phyloP scores from a whole-genome alignment of 1,284 basidiomycete species.

The Mycosarcoma maydis region DNA sequence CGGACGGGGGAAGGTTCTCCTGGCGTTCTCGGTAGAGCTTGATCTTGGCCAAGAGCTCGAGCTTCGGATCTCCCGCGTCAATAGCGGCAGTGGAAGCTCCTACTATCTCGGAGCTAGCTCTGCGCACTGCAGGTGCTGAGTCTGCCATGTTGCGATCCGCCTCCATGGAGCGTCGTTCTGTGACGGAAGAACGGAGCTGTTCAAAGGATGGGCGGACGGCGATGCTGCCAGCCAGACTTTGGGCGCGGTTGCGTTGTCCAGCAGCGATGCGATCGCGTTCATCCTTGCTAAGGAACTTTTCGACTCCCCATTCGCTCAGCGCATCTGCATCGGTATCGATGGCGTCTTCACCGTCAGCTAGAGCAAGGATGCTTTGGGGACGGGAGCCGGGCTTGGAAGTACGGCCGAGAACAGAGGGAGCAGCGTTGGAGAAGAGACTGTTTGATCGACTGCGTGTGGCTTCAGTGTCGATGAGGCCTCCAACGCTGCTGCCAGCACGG shows the following conservation, averaged over 20 bases:
- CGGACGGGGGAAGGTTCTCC: constrained; percentile 53
- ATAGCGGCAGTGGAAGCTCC: constrained; percentile 1
- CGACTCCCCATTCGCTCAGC: constrained; percentile 56
- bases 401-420: constrained; percentile 29
- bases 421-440: constrained; percentile 36
- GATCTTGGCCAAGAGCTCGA: constrained; percentile 55
- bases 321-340: constrained; percentile 20
- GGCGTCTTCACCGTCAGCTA: constrained; percentile 3
- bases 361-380: constrained; percentile 17
- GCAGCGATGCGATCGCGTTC: constrained; percentile 39
- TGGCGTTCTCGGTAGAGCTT: constrained; percentile 60
- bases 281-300: constrained; percentile 58
- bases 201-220: constrained; percentile 18
- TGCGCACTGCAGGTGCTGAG: neutral
- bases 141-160: constrained; percentile 3
- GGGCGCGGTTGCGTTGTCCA: constrained; percentile 38
- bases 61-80: constrained; percentile 15
- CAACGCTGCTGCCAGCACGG: constrained; percentile 42
- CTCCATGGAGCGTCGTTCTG: constrained; percentile 19
- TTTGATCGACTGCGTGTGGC: constrained; percentile 23
- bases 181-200: constrained; percentile 2
- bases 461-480: constrained; percentile 6
- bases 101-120: constrained; percentile 35
- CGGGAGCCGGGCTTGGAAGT: constrained; percentile 32
- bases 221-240: constrained; percentile 34